These are phyloP conservation scores for Takakia lepidozioides DNA, from an alignment of 225 moss, liverwort and hornwort species.

Conservation along the genomic window DNA sequence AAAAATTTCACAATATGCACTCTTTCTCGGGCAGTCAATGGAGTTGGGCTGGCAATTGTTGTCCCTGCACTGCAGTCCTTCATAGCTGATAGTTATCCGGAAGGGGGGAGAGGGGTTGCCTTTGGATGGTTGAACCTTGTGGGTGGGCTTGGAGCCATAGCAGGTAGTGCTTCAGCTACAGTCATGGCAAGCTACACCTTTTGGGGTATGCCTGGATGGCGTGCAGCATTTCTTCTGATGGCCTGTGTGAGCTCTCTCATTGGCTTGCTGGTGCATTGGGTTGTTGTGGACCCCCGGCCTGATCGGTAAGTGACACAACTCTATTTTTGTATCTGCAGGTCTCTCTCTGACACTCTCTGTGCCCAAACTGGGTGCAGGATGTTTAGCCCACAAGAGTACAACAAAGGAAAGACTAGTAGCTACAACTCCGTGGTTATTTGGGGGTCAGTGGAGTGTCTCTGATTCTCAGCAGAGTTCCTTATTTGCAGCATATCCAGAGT, in stretches of 20 bases:
- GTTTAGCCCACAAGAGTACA: too few relatives aligned
- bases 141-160: slow-evolving; percentile 74
- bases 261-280: slow-evolving; percentile 86
- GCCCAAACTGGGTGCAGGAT: too few relatives aligned
- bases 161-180: slow-evolving; percentile 79
- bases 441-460: too few relatives aligned
- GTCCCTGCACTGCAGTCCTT: slow-evolving; percentile 94
- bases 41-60: slow-evolving; percentile 88
- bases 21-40: slow-evolving; percentile 72
- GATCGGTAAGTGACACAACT: too few relatives aligned
- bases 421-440: too few relatives aligned
- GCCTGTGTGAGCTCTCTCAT: slow-evolving; percentile 61
- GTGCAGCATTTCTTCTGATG: slow-evolving; percentile 70
- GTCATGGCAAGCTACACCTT: slow-evolving; percentile 79
- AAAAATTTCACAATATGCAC: slow-evolving; percentile 73
- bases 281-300: slow-evolving; percentile 78
- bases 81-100: slow-evolving; percentile 83
- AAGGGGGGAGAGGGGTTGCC: slow-evolving; percentile 78
- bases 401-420: too few relatives aligned
- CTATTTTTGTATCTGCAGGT: too few relatives aligned
- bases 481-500: too few relatives aligned
- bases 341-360: too few relatives aligned
- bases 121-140: slow-evolving; percentile 96
- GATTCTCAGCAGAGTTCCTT: too few relatives aligned
- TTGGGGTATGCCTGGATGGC: slow-evolving; percentile 74